Base-by-base conservation (phyloP, 257 asterid species). In the Ilex aquifolium region DNA sequence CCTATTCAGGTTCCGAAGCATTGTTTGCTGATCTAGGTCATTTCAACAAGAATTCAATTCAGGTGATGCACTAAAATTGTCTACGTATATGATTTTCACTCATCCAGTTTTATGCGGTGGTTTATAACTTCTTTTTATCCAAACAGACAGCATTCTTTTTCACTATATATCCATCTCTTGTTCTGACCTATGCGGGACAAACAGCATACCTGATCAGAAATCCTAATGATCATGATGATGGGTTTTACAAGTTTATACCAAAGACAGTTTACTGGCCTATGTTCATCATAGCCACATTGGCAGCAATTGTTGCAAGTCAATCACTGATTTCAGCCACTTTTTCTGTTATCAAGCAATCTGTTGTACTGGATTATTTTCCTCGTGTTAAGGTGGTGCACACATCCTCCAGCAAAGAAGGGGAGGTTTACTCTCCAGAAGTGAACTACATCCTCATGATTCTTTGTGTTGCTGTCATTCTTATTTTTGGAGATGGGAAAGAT, bases 21-120 rank as follows among this genome's bases (percentile, higher is more conserved):
- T 62, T 75, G 80, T 75, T 75, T 50, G 80, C 80, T 59, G 80
- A 75, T 60, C 77, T 75, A 52, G 80, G 77, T 63, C 80, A 75
- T 67, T 75, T 75, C 57, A 69, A 64, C 60, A 56, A 50, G 50
- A 63, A 65, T 55, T 75, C 77, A 58, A 75, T 75, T 60, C 80
- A 75, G 77, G 80, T 75, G 58, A 62, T 17, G 4, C 31, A 15
- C 53, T 49, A 39, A n/a, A 29, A 12, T 15, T 56, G 29, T 27
- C 5, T 6, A 40, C n/a, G 32, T 36, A 3, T 44, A n/a, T 48
- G 2, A 7, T 53, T 55, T 30, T 49, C n/a, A 17, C 10, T 10
- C 31, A 14, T 66, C 30, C 13, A 2, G 30, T 27, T 49, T 36
- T 14, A 21, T 49, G 31, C 42, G 4, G 9, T 48, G 39, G 27